phyloP scores from a whole-genome alignment of 352 stramenopile genomes.

The Globisporangium sylvaticum region DNA sequence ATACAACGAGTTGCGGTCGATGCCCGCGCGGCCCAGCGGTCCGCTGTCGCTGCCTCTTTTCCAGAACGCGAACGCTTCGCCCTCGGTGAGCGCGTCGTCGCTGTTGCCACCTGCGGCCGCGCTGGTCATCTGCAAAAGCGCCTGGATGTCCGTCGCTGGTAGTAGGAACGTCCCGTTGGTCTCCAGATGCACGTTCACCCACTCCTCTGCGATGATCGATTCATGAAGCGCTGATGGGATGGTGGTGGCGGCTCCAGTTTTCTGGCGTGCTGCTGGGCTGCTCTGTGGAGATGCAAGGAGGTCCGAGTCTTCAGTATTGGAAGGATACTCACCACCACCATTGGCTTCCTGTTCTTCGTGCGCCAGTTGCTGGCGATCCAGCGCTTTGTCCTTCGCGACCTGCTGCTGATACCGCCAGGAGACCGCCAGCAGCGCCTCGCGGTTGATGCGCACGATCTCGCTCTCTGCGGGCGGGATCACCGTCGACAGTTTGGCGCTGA shows the following conservation, averaged over 20 bases:
- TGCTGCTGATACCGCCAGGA: slow-evolving; percentile 19
- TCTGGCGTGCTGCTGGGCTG: slow-evolving; percentile 11
- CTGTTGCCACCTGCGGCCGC: slow-evolving; percentile 16
- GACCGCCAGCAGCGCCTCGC: slow-evolving; percentile 30
- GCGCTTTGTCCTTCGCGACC: slow-evolving; percentile 9
- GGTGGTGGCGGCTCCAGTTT: slow-evolving; percentile 11
- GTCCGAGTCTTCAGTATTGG: background rate
- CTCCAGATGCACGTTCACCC: slow-evolving; percentile 77
- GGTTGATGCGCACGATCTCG: slow-evolving; percentile 71
- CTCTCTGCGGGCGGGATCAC: slow-evolving; percentile 55
- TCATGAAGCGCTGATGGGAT: slow-evolving; percentile 45
- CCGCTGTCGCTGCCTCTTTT: slow-evolving; percentile 28
- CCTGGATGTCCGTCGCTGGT: slow-evolving; percentile 40
- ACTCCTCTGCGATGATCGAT: slow-evolving; percentile 72
- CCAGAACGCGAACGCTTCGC: slow-evolving; percentile 45
- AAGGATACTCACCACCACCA: background rate
- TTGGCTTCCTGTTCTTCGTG: slow-evolving; percentile 5
- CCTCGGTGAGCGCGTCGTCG: slow-evolving; percentile 34
- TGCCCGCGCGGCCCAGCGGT: slow-evolving; percentile 53
- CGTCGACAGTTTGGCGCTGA: slow-evolving; percentile 53
- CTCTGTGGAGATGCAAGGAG: background rate
- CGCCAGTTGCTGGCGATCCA: background rate
- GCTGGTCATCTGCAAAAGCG: slow-evolving; percentile 31
- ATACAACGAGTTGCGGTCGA: slow-evolving; percentile 70
- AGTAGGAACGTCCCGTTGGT: slow-evolving; percentile 46